phyloP scores from a whole-genome alignment of 306 rosid species.

The Cucumis hystrix region DNA sequence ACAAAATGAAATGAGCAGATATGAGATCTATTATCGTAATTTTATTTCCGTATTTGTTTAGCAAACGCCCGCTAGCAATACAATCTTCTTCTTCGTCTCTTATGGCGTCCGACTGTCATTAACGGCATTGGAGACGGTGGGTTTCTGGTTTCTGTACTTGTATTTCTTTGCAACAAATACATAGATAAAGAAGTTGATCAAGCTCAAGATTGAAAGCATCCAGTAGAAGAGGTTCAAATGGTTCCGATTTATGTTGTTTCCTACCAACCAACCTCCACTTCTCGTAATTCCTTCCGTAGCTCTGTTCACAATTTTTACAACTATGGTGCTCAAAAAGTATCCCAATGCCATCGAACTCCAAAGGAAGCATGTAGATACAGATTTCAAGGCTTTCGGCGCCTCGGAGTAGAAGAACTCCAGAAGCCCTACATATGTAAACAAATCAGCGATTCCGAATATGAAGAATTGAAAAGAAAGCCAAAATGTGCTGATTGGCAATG shows the following conservation, averaged over 20 bases:
- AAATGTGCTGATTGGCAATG: conserved; percentile 73
- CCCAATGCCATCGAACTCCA: conserved; percentile 93
- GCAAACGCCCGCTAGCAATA: too few relatives aligned
- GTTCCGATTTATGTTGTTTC: conserved; percentile 75
- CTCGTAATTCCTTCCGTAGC: conserved; percentile 37
- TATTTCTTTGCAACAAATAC: conserved; percentile 55
- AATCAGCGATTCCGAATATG: conserved; percentile 86
- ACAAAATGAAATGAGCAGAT: too few relatives aligned
- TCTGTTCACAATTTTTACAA: conserved; percentile 55
- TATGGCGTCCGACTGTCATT: not conserved
- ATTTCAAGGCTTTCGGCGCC: conserved; percentile 64
- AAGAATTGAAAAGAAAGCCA: conserved; percentile 87
- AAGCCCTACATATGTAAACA: conserved; percentile 74
- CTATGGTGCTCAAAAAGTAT: conserved; percentile 57
- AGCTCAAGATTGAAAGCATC: conserved; percentile 65
- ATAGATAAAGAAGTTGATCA: conserved; percentile 53
- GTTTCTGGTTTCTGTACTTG: conserved; percentile 29
- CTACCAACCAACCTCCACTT: conserved; percentile 69
- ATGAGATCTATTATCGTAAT: too few relatives aligned
- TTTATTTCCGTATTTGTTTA: too few relatives aligned
- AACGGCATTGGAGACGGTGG: not conserved
- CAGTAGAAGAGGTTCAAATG: conserved; percentile 61
- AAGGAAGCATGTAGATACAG: conserved; percentile 75
- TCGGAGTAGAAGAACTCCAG: conserved; percentile 90
- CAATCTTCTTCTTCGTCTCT: not conserved